Evolutionary conservation across 306 rosid species (phyloP), one percentile per base, ranked within the genome.

Genomic region (Quercus ilex): DNA sequence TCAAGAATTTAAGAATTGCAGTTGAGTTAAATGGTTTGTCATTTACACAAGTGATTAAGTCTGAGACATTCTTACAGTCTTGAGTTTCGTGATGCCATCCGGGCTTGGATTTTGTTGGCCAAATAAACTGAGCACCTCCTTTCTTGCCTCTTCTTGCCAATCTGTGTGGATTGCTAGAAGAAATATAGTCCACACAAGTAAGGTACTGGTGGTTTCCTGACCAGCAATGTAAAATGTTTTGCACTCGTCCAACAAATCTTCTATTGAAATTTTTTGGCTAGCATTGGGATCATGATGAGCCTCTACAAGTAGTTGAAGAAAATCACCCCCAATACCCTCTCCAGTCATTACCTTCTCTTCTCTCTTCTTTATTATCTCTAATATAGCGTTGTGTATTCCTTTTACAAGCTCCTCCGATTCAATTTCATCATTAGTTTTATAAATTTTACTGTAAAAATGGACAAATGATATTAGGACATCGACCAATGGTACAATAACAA

Each of bases 141-240:
- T 79, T 76, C 87, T 75, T 70, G 83, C 83, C 35, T 76, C 46
- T 30, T 69, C 84, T 79, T 83, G 87, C 84, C 87, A 83, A n/a
- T 83, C 84, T 12, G 81, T 35, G 38, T 83, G 78, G 23, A 62
- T 38, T 55, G 84, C 84, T 60, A 83, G 75, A 30, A 83, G 84
- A 35, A 79, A 49, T 11, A 77, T 55, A 68, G 80, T 53, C 83
- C 86, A 83, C 13, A 55, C 74, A 25, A 83, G 85, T 77, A 77
- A 57, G 51, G 69, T 68, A 14, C 73, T 73, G 11, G 80, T 68
- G 68, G 85, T 79, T 80, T 84, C 87, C 69, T 84, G 85, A 5
- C 82, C 78, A 8, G 74, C 79, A 56, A 84, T 15, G 28, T 77
- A 80, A 49, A 77, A 77, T 6, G 82, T 80, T 69, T 80, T 84